These are phyloP conservation scores for Scheffersomyces lignosus DNA, from an alignment of 805 yeast species.

Conservation along the genomic window DNA sequence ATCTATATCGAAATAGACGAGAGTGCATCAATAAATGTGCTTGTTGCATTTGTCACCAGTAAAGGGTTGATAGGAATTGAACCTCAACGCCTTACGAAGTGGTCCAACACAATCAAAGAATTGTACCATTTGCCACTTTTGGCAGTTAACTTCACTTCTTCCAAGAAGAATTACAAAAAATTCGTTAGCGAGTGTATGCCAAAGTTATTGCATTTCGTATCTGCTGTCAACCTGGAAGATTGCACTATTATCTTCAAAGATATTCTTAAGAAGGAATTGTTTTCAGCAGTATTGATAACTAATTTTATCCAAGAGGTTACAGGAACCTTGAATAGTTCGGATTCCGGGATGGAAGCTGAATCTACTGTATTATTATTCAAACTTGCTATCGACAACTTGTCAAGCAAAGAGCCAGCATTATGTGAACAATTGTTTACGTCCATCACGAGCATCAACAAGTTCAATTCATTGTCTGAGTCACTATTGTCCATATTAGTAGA, in stretches of 20 bases:
- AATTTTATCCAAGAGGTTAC: conserved; percentile 29
- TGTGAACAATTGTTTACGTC: conserved; percentile 52
- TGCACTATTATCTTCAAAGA: neutral
- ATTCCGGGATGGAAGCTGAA: conserved; percentile 4
- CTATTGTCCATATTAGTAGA: conserved; percentile 48
- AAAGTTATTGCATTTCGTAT: conserved; percentile 1
- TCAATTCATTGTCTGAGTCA: conserved; percentile 40
- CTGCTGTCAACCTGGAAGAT: neutral
- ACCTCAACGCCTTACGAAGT: conserved; percentile 9
- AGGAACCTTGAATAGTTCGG: conserved; percentile 23
- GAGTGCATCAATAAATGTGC: conserved; percentile 22
- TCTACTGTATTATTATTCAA: conserved; percentile 20
- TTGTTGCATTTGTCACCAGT: conserved; percentile 18
- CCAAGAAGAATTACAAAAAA: conserved; percentile 30
- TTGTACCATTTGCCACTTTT: conserved; percentile 23
- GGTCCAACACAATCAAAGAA: conserved; percentile 25
- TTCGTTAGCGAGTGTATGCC: conserved; percentile 16
- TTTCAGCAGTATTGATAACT: conserved; percentile 11
- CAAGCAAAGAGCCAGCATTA: conserved; percentile 30
- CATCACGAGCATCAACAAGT: conserved; percentile 31
- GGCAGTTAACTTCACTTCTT: conserved; percentile 19
- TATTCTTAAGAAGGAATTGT: conserved; percentile 11
- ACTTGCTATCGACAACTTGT: conserved; percentile 28
- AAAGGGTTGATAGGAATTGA: conserved; percentile 3
- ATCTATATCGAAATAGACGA: conserved; percentile 38